phyloP scores from a whole-genome alignment of 495 filamentous ascomycete genomes.

The Delitschia confertaspora region DNA sequence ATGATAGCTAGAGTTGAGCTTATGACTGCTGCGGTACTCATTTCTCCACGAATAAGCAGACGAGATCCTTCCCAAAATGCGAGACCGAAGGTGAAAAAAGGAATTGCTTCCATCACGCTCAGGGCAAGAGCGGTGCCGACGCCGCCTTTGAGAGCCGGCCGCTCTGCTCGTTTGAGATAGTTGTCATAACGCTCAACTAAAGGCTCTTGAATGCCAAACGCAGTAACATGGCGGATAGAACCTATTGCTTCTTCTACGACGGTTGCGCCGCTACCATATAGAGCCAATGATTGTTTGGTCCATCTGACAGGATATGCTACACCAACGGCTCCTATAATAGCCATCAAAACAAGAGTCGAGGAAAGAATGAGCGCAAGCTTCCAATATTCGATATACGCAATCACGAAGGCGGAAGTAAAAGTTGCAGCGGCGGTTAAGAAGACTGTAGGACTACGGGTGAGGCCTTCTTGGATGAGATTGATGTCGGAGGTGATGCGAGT shows the following conservation, averaged over 20 bases:
- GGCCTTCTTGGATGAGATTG: slow-evolving; percentile 40
- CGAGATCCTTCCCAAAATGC: slow-evolving; percentile 4
- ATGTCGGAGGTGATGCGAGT: slow-evolving; percentile 84
- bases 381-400: slow-evolving; percentile 33
- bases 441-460: slow-evolving; percentile 36
- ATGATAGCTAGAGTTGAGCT: background rate
- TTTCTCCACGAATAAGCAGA: background rate
- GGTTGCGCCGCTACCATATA: slow-evolving; percentile 76
- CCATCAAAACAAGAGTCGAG: slow-evolving; percentile 61
- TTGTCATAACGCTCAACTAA: slow-evolving; percentile 74
- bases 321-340: slow-evolving; percentile 64
- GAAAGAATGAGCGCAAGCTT: slow-evolving; percentile 64
- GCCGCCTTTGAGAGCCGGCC: background rate
- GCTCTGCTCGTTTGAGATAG: slow-evolving; percentile 43
- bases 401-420: slow-evolving; percentile 33
- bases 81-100: background rate
- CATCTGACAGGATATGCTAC: slow-evolving; percentile 69
- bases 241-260: slow-evolving; percentile 93
- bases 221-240: slow-evolving; percentile 85
- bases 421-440: slow-evolving; percentile 27
- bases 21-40: background rate
- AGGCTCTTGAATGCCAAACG: slow-evolving; percentile 86
- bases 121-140: background rate
- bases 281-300: slow-evolving; percentile 57
- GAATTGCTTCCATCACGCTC: background rate